phyloP scores from a whole-genome alignment of 352 stramenopile genomes.

The Phytophthora constricta region DNA sequence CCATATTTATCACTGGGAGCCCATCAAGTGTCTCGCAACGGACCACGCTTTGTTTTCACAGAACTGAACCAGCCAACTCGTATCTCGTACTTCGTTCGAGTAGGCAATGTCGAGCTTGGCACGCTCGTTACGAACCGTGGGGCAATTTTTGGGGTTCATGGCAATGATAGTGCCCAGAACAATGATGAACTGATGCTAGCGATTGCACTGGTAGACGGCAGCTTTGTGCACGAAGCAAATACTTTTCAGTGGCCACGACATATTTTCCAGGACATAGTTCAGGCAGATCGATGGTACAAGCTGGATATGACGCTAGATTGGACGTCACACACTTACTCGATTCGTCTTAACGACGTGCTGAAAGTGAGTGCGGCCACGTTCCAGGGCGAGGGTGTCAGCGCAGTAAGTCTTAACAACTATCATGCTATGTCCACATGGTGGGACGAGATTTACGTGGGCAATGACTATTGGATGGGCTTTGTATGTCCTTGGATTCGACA shows the following conservation, averaged over 20 bases:
- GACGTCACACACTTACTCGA: constrained; percentile 74
- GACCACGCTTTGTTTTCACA: constrained; percentile 53
- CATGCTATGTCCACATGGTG: constrained; percentile 91
- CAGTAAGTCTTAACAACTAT: constrained; percentile 84
- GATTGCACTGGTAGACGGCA: constrained; percentile 67
- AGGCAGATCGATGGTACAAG: constrained; percentile 93
- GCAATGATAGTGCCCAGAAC: constrained; percentile 23
- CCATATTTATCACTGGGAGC: constrained; percentile 25
- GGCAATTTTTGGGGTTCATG: constrained; percentile 65
- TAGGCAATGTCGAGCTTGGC: constrained; percentile 52
- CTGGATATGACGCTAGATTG: constrained; percentile 94
- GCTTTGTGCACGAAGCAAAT: constrained; percentile 81
- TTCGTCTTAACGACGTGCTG: constrained; percentile 93
- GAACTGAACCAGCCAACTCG: constrained; percentile 45
- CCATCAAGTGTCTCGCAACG: constrained; percentile 44
- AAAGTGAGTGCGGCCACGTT: constrained; percentile 74
- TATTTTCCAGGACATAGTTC: constrained; percentile 57
- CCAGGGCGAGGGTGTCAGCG: constrained; percentile 39
- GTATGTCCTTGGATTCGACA: constrained; percentile 69
- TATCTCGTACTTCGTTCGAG: constrained; percentile 81
- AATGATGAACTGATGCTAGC: constrained; percentile 70
- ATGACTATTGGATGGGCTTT: constrained; percentile 92
- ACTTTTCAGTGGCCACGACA: constrained; percentile 57
- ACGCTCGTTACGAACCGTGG: constrained; percentile 59
- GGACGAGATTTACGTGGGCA: constrained; percentile 96